Evolutionary conservation across 805 yeast species (phyloP), one percentile per base, ranked within the genome.

Genomic region (Candida ulmi): DNA sequence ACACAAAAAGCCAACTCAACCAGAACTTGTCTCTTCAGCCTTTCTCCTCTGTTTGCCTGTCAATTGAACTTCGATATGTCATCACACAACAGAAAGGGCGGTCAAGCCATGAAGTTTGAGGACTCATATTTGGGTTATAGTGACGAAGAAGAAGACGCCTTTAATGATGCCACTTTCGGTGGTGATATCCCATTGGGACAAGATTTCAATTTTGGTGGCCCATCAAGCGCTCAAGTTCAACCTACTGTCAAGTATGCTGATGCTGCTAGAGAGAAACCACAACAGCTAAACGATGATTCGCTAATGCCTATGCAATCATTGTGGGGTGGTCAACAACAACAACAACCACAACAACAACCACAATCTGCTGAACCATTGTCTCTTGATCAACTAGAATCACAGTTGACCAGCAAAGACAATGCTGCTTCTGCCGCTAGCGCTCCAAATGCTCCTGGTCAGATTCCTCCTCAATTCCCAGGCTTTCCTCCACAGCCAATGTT

Each of bases 341-440:
- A 21, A 21, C 9, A n/a, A n/a, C n/a, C n/a, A n/a, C n/a, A n/a
- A n/a, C 40, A 18, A 30, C 52, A 13, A 40, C 38, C 25, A 41
- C 49, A 11, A 23, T 11, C 11, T 8, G 25, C n/a, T 45, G 23
- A 72, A 50, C 71, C 82, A 17, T 62, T 84, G 50, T 83, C 95
- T 11, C 68, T 87, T 58, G 91, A 84, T 57, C 95, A 88, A 51
- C 75, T 88, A 47, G 96, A 88, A 63, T 87, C 95, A 8, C 87
- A 79, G 39, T 34, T 46, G 37, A 41, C 54, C 23, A 30, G n/a
- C 29, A 11, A 26, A 6, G 15, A 41, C 26, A 46, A 47, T 30
- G 45, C 28, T 12, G 33, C 26, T n/a, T 26, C 39, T 27, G 46
- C 58, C 43, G 61, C 51, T 37, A 62, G 57, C n/a, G n/a, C n/a